Evolutionary conservation across 2,329 filamentous ascomycete species (phyloP), one percentile per base, ranked within the genome.

Genomic region (Curvularia spicifera): DNA sequence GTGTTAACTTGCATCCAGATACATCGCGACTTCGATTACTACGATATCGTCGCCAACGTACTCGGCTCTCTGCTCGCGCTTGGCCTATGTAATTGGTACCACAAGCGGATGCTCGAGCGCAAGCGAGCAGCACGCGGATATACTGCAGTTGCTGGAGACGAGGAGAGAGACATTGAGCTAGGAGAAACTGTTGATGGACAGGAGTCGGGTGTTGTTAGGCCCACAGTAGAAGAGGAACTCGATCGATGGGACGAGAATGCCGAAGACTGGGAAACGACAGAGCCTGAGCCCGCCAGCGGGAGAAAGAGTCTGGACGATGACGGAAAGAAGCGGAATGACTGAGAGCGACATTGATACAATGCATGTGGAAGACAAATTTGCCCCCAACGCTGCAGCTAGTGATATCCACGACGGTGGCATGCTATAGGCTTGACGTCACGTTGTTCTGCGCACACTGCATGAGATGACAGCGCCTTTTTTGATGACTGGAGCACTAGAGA

Each of bases 171-270:
- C 74, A 78, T 97, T 13, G 93, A 97, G 79, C 84, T 97, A 6
- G 92, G 91, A 1, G 86, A 89, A 61, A 81, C 78, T 26, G 65
- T 79, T 4, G 79, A 73, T 4, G 65, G 70, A 47, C 90, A 91
- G 63, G 89, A 91, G 76, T 86, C 84, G 29, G 89, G 89, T 18
- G 79, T 91, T n/a, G 80, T 71, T 3, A 66, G 72, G 13, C 71
- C 71, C 6, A 76, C 74, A 1, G 76, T 96, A 20, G 93, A 96
- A 67, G 86, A 94, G 58, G 91, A 96, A 79, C 85, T 97, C 7
- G 93, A 97, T 72, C 92, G 94, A 66, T 97, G 93, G 93, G 93
- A 97, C 71, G 93, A 97, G 79, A 95, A 97, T 76, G 84, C 81
- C 1, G 85, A 86, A 58, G 85, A 88, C 67, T 89, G 86, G 87